Evolutionary conservation across 2,329 filamentous ascomycete genomes (phyloP).

Genomic region (Nemania sp.): DNA sequence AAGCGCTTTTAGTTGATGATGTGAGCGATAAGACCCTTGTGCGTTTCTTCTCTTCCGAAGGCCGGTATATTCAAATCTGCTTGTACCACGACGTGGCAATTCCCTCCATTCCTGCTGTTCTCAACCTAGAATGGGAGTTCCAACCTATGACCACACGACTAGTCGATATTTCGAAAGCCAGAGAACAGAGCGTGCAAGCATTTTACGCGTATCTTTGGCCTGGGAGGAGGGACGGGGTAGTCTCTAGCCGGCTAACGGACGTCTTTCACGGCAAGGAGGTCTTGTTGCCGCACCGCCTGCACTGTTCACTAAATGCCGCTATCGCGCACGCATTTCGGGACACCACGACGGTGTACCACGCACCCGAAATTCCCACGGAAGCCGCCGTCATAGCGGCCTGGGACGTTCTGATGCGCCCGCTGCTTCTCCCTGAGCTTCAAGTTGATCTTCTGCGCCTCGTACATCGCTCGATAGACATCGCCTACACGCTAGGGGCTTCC

Average conservation of each 20-base stretch:
- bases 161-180: slow-evolving; percentile 11
- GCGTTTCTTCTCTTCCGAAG: neutral
- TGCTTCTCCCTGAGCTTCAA: slow-evolving; percentile 94
- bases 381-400: slow-evolving; percentile 96
- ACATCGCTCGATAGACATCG: slow-evolving; percentile 94
- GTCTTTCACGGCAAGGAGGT: slow-evolving; percentile 15
- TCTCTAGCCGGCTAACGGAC: slow-evolving; percentile 12
- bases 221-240: neutral
- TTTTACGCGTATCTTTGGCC: slow-evolving; percentile 26
- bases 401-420: slow-evolving; percentile 99
- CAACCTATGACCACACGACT: slow-evolving; percentile 12
- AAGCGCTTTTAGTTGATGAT: neutral
- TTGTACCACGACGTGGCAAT: neutral
- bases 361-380: slow-evolving; percentile 76
- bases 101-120: slow-evolving; percentile 4
- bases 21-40: neutral
- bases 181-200: slow-evolving; percentile 15
- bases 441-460: slow-evolving; percentile 95
- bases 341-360: slow-evolving; percentile 82
- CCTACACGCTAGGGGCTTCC: slow-evolving; percentile 50
- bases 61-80: neutral
- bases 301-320: slow-evolving; percentile 67
- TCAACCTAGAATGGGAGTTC: slow-evolving; percentile 21
- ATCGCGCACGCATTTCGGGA: slow-evolving; percentile 1
- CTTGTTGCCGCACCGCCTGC: slow-evolving; percentile 15